Conservation (phyloP, 1,284 basidiomycete species). For the Inonotus hispidus region DNA sequence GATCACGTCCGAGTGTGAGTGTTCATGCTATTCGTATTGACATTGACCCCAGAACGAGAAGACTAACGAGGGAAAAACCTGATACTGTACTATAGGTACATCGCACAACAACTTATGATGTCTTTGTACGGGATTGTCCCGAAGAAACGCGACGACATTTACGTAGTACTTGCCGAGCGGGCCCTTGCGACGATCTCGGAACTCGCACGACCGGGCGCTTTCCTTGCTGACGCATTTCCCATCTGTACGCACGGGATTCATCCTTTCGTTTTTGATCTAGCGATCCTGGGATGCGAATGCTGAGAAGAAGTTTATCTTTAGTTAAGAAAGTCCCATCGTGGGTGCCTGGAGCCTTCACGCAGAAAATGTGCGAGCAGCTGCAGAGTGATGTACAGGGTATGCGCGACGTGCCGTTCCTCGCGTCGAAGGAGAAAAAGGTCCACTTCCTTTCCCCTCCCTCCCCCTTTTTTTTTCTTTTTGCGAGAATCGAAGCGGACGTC, state of each 20-base stretch:
- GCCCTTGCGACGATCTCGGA: neutral
- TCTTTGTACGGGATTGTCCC: neutral
- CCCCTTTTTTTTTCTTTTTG: neutral
- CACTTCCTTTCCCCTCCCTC: no score
- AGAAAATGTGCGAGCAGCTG: constrained; percentile 7
- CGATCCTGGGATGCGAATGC: neutral
- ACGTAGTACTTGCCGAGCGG: constrained; percentile 1
- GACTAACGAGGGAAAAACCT: neutral
- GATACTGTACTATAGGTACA: neutral
- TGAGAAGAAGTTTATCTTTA: neutral
- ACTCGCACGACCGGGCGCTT: neutral
- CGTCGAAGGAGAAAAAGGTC: constrained; percentile 5
- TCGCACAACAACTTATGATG: constrained; percentile 2
- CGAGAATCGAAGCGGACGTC: neutral
- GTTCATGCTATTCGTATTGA: constrained; percentile 7
- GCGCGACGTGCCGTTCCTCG: constrained; percentile 1
- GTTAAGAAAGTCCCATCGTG: constrained; percentile 18
- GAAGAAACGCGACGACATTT: neutral
- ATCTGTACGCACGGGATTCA: neutral
- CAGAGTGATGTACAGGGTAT: neutral
- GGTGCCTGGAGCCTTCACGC: constrained; percentile 16
- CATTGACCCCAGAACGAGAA: neutral
- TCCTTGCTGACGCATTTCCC: constrained; percentile 11
- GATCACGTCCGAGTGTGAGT: constrained; percentile 26
- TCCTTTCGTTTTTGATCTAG: neutral